Base-by-base conservation (phyloP, 2,329 filamentous ascomycete species). In the Juglanconis sp. region DNA sequence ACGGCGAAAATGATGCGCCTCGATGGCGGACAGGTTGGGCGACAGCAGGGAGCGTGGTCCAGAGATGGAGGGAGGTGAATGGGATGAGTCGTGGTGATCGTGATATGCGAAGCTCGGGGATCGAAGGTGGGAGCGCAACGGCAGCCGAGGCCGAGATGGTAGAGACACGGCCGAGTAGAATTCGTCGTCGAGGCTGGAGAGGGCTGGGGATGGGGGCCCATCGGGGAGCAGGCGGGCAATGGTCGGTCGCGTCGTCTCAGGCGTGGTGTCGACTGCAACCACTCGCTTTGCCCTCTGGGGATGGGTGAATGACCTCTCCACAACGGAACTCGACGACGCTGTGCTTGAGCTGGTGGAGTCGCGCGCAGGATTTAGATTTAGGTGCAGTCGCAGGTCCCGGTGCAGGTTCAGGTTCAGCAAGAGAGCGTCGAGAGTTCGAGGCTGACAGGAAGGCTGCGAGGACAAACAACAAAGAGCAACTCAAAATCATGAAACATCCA, bases 1-100 rank as follows among this genome's bases (percentile, higher is more conserved):
- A 71, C 69, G 68, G 71, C 71, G 73, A 73, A 68, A 70, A 68
- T 32, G 35, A 42, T 50, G 47, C 58, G 51, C 53, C 56, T 61
- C 47, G 57, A 53, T 55, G 63, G 53, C 53, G 47, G 51, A 52
- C 42, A 48, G 34, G 34, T 44, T 10, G 5, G 17, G 46, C 47
- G 30, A 46, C 17, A 36, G 59, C 50, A 57, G 49, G 42, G 15
- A 36, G 48, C 49, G 54, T 57, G 56, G 51, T 40, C 40, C 50
- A n/a, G 38, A 8, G 17, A 10, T 24, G 34, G 32, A 30, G n/a
- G 15, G 15, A 40, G n/a, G n/a, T 24, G 34, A n/a, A 13, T 46
- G 7, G 35, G 9, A 4, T 36, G 17, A 24, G 15, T 52, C 13
- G 5, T 46, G 8, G 44, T 9, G 17, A 46, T 54, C 38, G 52